phyloP scores from a whole-genome alignment of 2,329 filamentous ascomycete genomes.

The Raffaelea arxii region DNA sequence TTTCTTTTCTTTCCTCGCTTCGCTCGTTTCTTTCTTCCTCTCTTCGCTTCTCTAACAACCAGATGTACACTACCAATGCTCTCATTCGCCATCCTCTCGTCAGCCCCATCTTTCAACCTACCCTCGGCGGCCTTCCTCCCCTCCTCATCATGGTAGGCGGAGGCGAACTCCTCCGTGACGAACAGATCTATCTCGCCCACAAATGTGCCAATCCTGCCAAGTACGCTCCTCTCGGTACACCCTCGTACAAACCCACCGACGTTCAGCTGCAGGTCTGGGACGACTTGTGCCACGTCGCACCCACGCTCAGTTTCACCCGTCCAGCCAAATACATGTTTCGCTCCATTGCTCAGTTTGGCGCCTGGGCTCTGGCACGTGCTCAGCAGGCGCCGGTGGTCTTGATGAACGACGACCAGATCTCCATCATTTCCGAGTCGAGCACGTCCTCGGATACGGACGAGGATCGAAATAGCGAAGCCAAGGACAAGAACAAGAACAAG shows the following conservation, averaged over 20 bases:
- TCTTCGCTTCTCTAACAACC: too few relatives aligned
- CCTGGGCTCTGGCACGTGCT: slow-evolving; percentile 78
- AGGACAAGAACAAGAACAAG: slow-evolving; percentile 7
- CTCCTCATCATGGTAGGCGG: slow-evolving; percentile 80
- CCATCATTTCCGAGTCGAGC: slow-evolving; percentile 56
- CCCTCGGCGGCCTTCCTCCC: slow-evolving; percentile 80
- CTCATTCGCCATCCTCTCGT: slow-evolving; percentile 80
- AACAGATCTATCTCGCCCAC: slow-evolving; percentile 91
- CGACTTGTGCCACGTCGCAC: slow-evolving; percentile 82
- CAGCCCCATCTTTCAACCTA: slow-evolving; percentile 79
- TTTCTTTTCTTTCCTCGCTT: not conserved
- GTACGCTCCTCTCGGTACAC: slow-evolving; percentile 59
- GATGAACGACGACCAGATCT: slow-evolving; percentile 66
- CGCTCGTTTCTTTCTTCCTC: too few relatives aligned
- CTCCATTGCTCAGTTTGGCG: slow-evolving; percentile 83
- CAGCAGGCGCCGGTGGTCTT: slow-evolving; percentile 76
- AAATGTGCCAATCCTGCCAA: slow-evolving; percentile 77
- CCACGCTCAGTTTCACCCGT: slow-evolving; percentile 90
- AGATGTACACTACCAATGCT: slow-evolving; percentile 70
- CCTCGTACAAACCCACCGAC: slow-evolving; percentile 70
- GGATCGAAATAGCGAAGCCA: not conserved
- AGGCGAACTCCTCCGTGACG: slow-evolving; percentile 81
- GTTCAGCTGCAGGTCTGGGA: slow-evolving; percentile 97
- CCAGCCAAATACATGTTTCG: slow-evolving; percentile 96
- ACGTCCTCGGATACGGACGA: slow-evolving; percentile 22